Percentiles rank a stretch among this genome's conserved stretches.
Evolutionary conservation across 192 early-diverging fungal genomes (phyloP).

Genomic region (Rhizoclosmatium globosum): DNA sequence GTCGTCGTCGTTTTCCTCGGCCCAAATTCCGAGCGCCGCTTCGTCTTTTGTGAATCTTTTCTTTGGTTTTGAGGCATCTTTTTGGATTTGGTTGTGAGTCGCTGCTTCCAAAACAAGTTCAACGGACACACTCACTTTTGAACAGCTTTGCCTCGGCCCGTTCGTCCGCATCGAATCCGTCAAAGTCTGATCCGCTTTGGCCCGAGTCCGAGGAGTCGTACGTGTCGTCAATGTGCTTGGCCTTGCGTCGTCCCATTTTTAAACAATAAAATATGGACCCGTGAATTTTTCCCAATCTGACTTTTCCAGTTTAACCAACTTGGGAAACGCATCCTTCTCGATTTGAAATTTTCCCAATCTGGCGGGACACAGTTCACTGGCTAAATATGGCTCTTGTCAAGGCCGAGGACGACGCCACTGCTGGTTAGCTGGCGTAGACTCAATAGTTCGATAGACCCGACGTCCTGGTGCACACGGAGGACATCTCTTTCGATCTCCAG

Average conservation of each 20-base stretch:
- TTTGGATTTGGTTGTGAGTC: constrained; percentile 16
- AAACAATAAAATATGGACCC: too few relatives aligned
- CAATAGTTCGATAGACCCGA: too few relatives aligned
- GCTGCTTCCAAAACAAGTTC: neutral
- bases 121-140: constrained; percentile 2
- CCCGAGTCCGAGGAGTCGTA: constrained; percentile 41
- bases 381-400: too few relatives aligned
- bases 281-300: too few relatives aligned
- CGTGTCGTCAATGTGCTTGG: neutral
- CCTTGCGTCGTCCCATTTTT: constrained; percentile 19
- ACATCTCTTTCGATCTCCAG: too few relatives aligned
- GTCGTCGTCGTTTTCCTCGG: neutral
- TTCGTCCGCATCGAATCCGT: constrained; percentile 55
- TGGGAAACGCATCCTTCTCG: too few relatives aligned
- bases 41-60: constrained; percentile 67
- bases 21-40: constrained; percentile 66
- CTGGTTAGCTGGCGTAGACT: too few relatives aligned
- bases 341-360: too few relatives aligned
- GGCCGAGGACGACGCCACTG: too few relatives aligned
- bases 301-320: too few relatives aligned
- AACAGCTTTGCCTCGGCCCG: constrained; percentile 65
- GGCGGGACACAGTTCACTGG: too few relatives aligned
- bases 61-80: constrained; percentile 19
- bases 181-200: constrained; percentile 41
- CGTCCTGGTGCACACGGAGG: too few relatives aligned